Base-by-base conservation (phyloP, 2,329 filamentous ascomycete genomes). In the Purpureocillium takamizusanense region DNA sequence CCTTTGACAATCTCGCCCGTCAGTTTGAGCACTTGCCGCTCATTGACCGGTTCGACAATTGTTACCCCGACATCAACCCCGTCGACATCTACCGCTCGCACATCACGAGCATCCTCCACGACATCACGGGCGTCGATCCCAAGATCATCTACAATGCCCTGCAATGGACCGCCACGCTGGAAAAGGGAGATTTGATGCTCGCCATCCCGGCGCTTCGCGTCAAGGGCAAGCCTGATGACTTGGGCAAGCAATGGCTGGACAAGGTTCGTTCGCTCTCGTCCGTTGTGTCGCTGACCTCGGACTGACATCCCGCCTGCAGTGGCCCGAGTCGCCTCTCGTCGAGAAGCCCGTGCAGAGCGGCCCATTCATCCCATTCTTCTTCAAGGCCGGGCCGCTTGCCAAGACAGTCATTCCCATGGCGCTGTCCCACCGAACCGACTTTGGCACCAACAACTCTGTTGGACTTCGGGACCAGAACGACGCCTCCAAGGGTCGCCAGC, bases 21-120 rank as follows among this genome's bases (percentile, higher is more conserved):
- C 34, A 31, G 23, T 40, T 42, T 25, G n/a, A 40, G 23, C 41
- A 42, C 21, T 23, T 42, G 28, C 41, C 37, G 10, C 9, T 37
- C 30, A 35, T 42, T 21, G 41, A 42, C 15, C 34, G 31, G 32
- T 39, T 37, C 13, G 34, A 37, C 5, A 17, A 14, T 23, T 42
- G 37, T 35, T 42, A 35, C 35, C 41, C 41, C n/a, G 41, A 39
- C 32, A 37, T 39, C 37, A 42, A 42, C 31, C 41, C 41, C 8
- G 35, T 37, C 35, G 41, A 42, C 37, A 12, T 42, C 31, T 42
- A 42, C 35, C 37, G 41, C 18, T 28, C 41, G 23, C 41, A 42
- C 34, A 37, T 42, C 32, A 42, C 41, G 8, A 37, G 34, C 31
- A 42, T 42, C 16, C 32, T 42, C 27, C 37, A 39, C 37, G 35